phyloP scores from a whole-genome alignment of 768 basidiomycete genomes.

The Suillus cothurnatus region DNA sequence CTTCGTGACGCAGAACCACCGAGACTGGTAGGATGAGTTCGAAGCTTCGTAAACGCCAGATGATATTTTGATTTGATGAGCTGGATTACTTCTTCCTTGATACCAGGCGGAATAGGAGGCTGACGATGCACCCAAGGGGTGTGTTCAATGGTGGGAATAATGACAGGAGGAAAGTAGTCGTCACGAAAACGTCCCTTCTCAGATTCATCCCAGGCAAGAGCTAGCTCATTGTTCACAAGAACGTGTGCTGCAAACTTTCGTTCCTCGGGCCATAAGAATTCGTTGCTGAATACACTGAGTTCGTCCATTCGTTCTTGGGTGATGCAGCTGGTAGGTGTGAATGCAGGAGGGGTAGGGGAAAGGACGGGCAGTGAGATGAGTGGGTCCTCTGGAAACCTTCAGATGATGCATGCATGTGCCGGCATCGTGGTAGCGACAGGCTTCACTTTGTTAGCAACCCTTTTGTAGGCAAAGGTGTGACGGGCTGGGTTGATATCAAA shows the following conservation, averaged over 20 bases:
- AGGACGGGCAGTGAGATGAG: constrained; percentile 26
- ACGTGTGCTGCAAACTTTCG: constrained; percentile 17
- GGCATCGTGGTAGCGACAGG: constrained; percentile 33
- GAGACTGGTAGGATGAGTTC: too few relatives aligned
- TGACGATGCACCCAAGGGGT: too few relatives aligned
- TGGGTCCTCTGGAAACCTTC: constrained; percentile 38
- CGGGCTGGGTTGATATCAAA: neutral
- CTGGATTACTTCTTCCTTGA: too few relatives aligned
- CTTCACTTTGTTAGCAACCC: constrained; percentile 31
- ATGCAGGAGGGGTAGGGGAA: neutral
- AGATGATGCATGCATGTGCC: constrained; percentile 33
- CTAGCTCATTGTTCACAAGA: constrained; percentile 32
- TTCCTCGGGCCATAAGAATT: constrained; percentile 12
- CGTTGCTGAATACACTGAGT: neutral
- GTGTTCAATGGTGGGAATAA: constrained; percentile 39
- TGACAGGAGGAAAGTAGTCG: constrained; percentile 36
- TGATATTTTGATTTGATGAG: too few relatives aligned
- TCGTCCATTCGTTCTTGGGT: neutral
- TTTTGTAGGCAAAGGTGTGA: constrained; percentile 31
- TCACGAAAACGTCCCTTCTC: constrained; percentile 37
- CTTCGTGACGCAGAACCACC: too few relatives aligned
- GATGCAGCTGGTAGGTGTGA: neutral
- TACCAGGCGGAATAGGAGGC: too few relatives aligned
- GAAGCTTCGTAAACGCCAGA: too few relatives aligned
- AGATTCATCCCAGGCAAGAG: constrained; percentile 40